Base-by-base conservation (phyloP, 164 flowering plant genomes). In the Nelumbo lutea region DNA sequence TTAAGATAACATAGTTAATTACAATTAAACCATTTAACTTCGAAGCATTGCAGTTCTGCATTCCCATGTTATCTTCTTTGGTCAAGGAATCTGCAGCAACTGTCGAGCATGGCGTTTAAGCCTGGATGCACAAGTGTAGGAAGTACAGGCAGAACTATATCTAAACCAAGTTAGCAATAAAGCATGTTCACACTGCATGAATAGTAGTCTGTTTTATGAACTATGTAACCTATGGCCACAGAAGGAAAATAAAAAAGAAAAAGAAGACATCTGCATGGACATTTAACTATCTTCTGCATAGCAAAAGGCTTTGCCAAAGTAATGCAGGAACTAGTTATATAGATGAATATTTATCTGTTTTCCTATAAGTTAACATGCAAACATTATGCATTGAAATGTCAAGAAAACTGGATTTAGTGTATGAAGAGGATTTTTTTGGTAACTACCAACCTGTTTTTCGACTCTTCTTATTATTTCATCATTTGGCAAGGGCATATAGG, bases 401-500 rank as follows among this genome's bases (percentile, higher is more conserved):
- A 42, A 61, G 38, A 46, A 40, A 57, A 27, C 42, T 60, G 62
- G 39, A 5, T 13, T 7, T 64, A 27, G 45, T 42, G 65, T n/a
- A 5, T 52, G 60, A 9, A n/a, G 59, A 46, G 13, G 39, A 59
- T 4, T 38, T n/a, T 61, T 10, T 44, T 65, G 41, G 10, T 27
- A 27, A 27, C 48, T 15, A 74, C 84, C 64, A 3, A 91, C 98
- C 98, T 94, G 97, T 73, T 88, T 87, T 58, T 87, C 66, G 43
- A 94, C 96, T 82, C 93, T 82, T 48, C 76, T 76, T 69, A 94
- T 79, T 67, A 94, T 94, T 79, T 94, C 83, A 38, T 87, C 90
- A 77, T 94, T 94, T 66, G 85, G 80, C 65, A 94, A 79, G 39
- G 96, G 93, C 98, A 94, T 94, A 83, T 91, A 94, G 9, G 98